A percentile compares a stretch with the other conserved stretches of the same genome.
These are phyloP conservation scores for Epithemia pelagica DNA, from an alignment of 108 stramenopile species.

Conservation along the genomic window DNA sequence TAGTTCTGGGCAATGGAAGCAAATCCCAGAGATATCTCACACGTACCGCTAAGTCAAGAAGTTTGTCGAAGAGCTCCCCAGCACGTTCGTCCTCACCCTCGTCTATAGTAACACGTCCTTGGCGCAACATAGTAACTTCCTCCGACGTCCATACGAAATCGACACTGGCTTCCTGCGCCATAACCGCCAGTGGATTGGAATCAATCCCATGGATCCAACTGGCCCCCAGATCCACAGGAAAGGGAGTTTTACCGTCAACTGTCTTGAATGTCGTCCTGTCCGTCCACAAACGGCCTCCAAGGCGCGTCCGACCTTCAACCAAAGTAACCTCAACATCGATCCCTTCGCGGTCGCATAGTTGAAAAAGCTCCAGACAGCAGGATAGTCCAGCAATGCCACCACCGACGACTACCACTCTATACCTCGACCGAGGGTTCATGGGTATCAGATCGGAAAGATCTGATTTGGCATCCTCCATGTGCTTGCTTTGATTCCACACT, in stretches of 20 bases:
- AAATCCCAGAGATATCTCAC: neutral
- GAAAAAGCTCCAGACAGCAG: slow-evolving; percentile 36
- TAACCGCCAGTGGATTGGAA: slow-evolving; percentile 44
- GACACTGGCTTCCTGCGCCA: slow-evolving; percentile 29
- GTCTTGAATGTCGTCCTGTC: slow-evolving; percentile 18
- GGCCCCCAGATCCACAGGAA: slow-evolving; percentile 51
- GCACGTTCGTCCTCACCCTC: slow-evolving; percentile 28
- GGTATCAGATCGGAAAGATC: slow-evolving; percentile 12
- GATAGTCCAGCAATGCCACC: slow-evolving; percentile 52
- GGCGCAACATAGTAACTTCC: slow-evolving; percentile 41
- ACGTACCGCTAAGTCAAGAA: slow-evolving; percentile 37
- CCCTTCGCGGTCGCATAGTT: slow-evolving; percentile 17
- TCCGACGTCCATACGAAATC: slow-evolving; percentile 41
- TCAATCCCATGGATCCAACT: slow-evolving; percentile 76
- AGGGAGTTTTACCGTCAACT: slow-evolving; percentile 11
- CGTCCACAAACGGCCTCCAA: slow-evolving; percentile 48
- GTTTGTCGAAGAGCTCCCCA: slow-evolving; percentile 44
- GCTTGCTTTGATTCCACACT: slow-evolving; percentile 16
- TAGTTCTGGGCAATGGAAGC: neutral
- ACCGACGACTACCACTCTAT: slow-evolving; percentile 48
- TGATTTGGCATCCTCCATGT: neutral
- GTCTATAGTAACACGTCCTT: slow-evolving; percentile 19
- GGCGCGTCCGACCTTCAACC: slow-evolving; percentile 34
- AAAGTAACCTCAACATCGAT: slow-evolving; percentile 39
- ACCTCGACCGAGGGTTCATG: slow-evolving; percentile 38